These are phyloP conservation scores for Torulaspora pretoriensis DNA, from an alignment of 1,139 yeast species.

Conservation along the genomic window DNA sequence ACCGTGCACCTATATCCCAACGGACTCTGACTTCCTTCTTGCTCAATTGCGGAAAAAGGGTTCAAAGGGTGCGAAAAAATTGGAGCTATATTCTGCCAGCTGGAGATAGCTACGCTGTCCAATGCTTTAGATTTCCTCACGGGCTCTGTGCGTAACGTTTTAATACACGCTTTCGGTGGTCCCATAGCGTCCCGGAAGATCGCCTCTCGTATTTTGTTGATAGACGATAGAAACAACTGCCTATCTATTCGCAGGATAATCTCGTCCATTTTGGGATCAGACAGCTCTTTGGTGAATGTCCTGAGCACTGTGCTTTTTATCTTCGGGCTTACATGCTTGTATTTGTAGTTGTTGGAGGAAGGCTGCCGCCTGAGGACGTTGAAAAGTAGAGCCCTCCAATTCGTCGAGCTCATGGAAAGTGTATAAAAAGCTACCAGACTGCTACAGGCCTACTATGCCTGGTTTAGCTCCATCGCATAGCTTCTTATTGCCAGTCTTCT, in stretches of 20 bases:
- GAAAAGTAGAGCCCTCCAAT: constrained; percentile 17
- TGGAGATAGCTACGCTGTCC: neutral
- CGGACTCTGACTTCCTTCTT: neutral
- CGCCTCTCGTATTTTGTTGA: constrained; percentile 6
- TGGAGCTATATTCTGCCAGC: constrained; percentile 11
- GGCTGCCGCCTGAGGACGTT: constrained; percentile 19
- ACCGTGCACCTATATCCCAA: constrained; percentile 13
- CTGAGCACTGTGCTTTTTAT: constrained; percentile 8
- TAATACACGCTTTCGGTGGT: constrained; percentile 3
- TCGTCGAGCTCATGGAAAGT: neutral
- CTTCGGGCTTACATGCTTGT: constrained; percentile 14
- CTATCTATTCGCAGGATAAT: neutral
- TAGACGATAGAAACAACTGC: constrained; percentile 1
- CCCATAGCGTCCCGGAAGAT: constrained; percentile 9
- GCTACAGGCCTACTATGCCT: too few relatives aligned
- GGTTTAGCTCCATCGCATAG: too few relatives aligned
- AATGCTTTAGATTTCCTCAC: neutral
- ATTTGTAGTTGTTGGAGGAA: constrained; percentile 14
- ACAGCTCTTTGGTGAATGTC: constrained; percentile 1
- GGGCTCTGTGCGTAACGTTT: constrained; percentile 1
- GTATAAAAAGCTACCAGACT: neutral
- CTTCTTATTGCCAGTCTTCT: too few relatives aligned
- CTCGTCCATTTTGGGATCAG: neutral
- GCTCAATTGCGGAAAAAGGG: constrained; percentile 4
- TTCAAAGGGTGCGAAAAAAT: constrained; percentile 9